A percentile compares a stretch with the other conserved stretches of the same genome.
Evolutionary conservation across 2,329 filamentous ascomycete species (phyloP).

Genomic region (Clonostachys rosea): DNA sequence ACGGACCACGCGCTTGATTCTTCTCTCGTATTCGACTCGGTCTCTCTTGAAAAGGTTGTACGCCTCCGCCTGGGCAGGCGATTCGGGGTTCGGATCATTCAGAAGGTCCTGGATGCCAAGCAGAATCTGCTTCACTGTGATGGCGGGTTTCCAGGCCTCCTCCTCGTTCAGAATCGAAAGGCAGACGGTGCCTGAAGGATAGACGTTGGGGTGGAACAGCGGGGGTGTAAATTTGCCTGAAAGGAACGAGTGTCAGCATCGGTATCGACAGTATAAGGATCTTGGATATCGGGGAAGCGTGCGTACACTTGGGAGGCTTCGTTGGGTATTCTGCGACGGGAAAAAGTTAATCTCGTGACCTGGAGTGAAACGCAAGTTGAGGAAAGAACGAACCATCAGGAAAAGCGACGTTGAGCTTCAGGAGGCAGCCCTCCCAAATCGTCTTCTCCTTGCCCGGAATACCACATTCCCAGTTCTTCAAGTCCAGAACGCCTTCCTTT

Average conservation of each 20-base stretch:
- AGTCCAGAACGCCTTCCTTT: conserved; percentile 74
- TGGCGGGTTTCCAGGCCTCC: conserved; percentile 96
- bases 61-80: conserved; percentile 92
- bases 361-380: background rate
- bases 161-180: conserved; percentile 97
- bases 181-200: conserved; percentile 95
- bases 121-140: conserved; percentile 96
- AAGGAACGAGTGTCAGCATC: conserved; percentile 1
- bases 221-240: conserved; percentile 93
- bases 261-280: background rate
- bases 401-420: conserved; percentile 90
- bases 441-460: conserved; percentile 96
- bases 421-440: conserved; percentile 94
- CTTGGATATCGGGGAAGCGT: background rate
- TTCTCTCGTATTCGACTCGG: conserved; percentile 78
- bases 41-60: conserved; percentile 98
- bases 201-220: conserved; percentile 97
- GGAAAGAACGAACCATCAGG: conserved; percentile 66
- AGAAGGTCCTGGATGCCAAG: conserved; percentile 94
- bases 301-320: conserved; percentile 95
- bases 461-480: conserved; percentile 96
- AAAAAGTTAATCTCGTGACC: background rate
- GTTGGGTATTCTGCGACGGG: conserved; percentile 79
- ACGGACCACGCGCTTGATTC: conserved; percentile 79
- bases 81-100: conserved; percentile 95